Evolutionary conservation across 2,329 filamentous ascomycete genomes (phyloP), one percentile per base, ranked within the genome.

Genomic region (Alternaria viburni): DNA sequence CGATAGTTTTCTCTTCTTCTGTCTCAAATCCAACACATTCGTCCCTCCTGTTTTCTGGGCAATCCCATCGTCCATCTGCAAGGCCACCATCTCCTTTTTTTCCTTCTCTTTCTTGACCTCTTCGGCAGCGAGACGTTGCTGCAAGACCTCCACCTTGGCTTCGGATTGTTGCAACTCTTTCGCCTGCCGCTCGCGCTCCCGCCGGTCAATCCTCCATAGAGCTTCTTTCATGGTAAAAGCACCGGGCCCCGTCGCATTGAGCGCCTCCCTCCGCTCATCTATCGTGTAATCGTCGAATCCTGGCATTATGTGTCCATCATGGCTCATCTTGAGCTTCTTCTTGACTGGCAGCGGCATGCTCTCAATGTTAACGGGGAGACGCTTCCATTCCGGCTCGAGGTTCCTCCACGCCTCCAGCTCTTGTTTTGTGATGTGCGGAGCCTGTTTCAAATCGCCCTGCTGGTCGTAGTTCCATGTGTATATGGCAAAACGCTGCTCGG

Each of bases 311-410:
- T 36, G 32, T 36, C 32, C 32, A 36, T 36, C 32, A 36, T 36
- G 32, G 32, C 32, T 36, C 15, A 0, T 0, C 15, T 36, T 36
- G 32, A 36, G 32, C 8, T 36, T 36, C 32, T 36, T 36, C 32
- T n/a, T n/a, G 0, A 36, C 0, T 36, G 32, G 32, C 32, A 0
- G 32, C 15, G 15, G 32, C 32, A n/a, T 36, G 15, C 4, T 2
- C 3, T 0, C 8, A 36, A 8, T 4, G 7, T 36, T 4, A 2
- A 36, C 0, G 15, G 32, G 15, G 32, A 7, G 32, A 36, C 0
- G 0, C 32, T 36, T 36, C 32, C 15, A 36, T 36, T 36, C 0
- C 32, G 15, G 32, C 9, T 36, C 15, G 32, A 36, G 32, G 1
- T 36, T 36, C 32, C 32, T 36, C 32, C 32, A 36, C 32, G 32